phyloP scores from a whole-genome alignment of 495 filamentous ascomycete species.

The Neurospora intermedia region DNA sequence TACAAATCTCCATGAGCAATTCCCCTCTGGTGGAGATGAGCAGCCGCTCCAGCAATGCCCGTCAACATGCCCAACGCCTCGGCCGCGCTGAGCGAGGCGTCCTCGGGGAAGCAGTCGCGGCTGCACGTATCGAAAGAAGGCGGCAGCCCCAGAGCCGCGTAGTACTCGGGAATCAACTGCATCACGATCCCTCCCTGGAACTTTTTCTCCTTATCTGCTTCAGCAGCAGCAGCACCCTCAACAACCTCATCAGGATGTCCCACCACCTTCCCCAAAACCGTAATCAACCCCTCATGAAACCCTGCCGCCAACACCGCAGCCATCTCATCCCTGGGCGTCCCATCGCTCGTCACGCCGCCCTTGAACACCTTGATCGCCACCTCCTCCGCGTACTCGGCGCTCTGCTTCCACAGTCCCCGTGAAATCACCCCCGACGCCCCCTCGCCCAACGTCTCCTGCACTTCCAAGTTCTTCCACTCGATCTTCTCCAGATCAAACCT shows the following conservation, averaged over 20 bases:
- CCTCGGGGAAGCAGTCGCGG: constrained; percentile 25
- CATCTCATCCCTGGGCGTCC: constrained; percentile 35
- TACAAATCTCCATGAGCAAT: constrained; percentile 35
- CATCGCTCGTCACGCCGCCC: constrained; percentile 27
- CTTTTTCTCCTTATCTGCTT: neutral
- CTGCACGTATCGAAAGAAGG: constrained; percentile 24
- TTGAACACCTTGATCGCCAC: constrained; percentile 39
- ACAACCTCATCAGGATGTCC: constrained; percentile 25
- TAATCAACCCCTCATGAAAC: constrained; percentile 33
- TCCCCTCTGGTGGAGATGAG: constrained; percentile 29
- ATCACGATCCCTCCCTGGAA: constrained; percentile 30
- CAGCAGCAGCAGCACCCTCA: neutral
- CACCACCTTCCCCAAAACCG: constrained; percentile 30
- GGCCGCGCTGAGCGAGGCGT: constrained; percentile 15
- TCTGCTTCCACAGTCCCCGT: constrained; percentile 23
- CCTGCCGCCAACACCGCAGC: constrained; percentile 30
- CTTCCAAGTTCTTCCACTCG: constrained; percentile 26
- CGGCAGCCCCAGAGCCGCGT: constrained; percentile 17
- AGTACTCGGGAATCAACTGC: constrained; percentile 22
- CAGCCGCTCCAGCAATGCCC: constrained; percentile 27
- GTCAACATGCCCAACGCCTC: constrained; percentile 25
- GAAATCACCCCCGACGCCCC: constrained; percentile 31
- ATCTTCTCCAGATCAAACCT: constrained; percentile 23
- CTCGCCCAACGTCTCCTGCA: constrained; percentile 23
- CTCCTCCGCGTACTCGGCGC: constrained; percentile 18